Evolutionary conservation across 2,329 filamentous ascomycete genomes (phyloP).

Genomic region (Furcasterigmium furcatum): DNA sequence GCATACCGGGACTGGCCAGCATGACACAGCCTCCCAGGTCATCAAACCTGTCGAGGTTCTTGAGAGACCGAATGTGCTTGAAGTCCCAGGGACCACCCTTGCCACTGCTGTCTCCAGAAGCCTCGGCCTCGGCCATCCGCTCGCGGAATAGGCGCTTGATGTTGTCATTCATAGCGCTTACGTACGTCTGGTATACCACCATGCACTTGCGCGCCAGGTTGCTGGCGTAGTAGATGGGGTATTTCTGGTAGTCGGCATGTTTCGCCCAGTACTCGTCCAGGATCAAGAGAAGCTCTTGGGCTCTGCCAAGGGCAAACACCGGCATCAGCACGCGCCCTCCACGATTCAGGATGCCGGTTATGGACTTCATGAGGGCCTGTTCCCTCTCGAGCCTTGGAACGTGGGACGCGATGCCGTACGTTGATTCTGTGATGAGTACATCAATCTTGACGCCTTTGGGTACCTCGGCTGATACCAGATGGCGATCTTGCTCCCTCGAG

Average conservation of each 20-base stretch:
- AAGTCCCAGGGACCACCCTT: slow-evolving; percentile 96
- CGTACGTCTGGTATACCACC: slow-evolving; percentile 98
- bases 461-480: slow-evolving; percentile 90
- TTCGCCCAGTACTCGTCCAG: slow-evolving; percentile 96
- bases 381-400: slow-evolving; percentile 89
- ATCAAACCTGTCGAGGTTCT: slow-evolving; percentile 92
- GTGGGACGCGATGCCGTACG: slow-evolving; percentile 93
- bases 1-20: slow-evolving; percentile 96
- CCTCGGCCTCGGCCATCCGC: slow-evolving; percentile 86
- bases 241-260: slow-evolving; percentile 82
- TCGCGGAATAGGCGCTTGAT: slow-evolving; percentile 95
- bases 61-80: slow-evolving; percentile 86
- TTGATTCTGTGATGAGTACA: slow-evolving; percentile 95
- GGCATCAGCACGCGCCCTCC: slow-evolving; percentile 92
- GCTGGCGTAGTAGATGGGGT: slow-evolving; percentile 96
- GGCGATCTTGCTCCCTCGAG: slow-evolving; percentile 89
- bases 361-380: slow-evolving; percentile 90
- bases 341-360: slow-evolving; percentile 85
- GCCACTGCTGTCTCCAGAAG: slow-evolving; percentile 67
- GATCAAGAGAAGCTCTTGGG: slow-evolving; percentile 91
- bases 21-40: slow-evolving; percentile 95
- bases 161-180: slow-evolving; percentile 98
- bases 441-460: slow-evolving; percentile 89
- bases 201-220: slow-evolving; percentile 96
- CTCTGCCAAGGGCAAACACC: slow-evolving; percentile 89